Evolutionary conservation across 2,329 filamentous ascomycete genomes (phyloP).

Genomic region (Coleophoma cylindrospora): DNA sequence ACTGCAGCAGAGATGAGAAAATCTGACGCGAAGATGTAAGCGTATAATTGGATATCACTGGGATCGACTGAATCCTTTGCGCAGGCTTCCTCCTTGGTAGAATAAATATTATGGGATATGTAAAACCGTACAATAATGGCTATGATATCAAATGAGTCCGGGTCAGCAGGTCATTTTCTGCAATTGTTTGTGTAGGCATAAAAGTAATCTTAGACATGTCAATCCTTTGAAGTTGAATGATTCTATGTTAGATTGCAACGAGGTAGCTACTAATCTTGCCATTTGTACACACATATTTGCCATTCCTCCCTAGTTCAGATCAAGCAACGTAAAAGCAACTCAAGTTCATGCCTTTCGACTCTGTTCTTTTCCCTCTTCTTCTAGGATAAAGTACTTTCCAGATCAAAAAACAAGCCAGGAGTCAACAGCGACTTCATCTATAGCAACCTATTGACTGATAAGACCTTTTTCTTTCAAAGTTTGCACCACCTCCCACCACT

Average conservation of each 20-base stretch:
- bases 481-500: neutral
- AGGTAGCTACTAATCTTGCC: too few species aligned
- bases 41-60: neutral
- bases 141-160: neutral
- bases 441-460: neutral
- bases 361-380: too few species aligned
- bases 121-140: neutral
- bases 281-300: too few species aligned
- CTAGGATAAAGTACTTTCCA: neutral
- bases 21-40: conserved; percentile 7
- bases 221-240: too few species aligned
- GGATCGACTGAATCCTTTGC: neutral
- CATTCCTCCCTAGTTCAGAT: too few species aligned
- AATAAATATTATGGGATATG: neutral
- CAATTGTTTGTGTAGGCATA: too few species aligned
- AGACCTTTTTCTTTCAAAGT: neutral
- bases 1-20: neutral
- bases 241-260: too few species aligned
- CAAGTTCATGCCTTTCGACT: too few species aligned
- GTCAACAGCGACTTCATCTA: neutral
- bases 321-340: too few species aligned
- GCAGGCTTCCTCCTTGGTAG: neutral
- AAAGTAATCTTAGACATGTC: too few species aligned
- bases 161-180: too few species aligned
- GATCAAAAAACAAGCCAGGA: neutral